Evolutionary conservation across 257 asterid genomes (phyloP).

Genomic region (Penstemon newberryi): DNA sequence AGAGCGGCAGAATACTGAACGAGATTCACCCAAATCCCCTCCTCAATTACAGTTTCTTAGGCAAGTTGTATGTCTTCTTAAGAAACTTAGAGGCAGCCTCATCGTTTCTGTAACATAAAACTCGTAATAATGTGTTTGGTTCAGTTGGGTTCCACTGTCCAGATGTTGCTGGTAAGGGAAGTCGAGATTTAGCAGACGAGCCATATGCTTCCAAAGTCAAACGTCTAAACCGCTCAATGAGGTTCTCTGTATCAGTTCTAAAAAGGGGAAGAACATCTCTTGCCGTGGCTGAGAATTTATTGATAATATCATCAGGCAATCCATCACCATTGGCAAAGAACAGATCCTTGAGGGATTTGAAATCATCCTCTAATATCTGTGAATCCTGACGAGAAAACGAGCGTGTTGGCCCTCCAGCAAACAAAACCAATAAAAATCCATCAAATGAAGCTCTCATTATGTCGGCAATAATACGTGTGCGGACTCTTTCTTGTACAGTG

Average conservation of each 20-base stretch:
- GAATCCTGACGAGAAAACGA: constrained; percentile 69
- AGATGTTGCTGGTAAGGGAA: constrained; percentile 91
- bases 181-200: constrained; percentile 74
- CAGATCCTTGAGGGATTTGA: constrained; percentile 74
- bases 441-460: constrained; percentile 89
- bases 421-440: constrained; percentile 78
- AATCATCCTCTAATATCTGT: constrained; percentile 79
- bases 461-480: constrained; percentile 76
- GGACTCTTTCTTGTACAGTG: constrained; percentile 72
- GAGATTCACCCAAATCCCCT: not conserved
- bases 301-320: constrained; percentile 66
- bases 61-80: constrained; percentile 84
- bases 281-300: constrained; percentile 63
- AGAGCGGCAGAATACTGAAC: not conserved
- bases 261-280: constrained; percentile 77
- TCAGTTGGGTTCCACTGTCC: constrained; percentile 92
- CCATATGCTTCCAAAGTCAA: constrained; percentile 65
- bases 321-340: constrained; percentile 97
- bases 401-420: constrained; percentile 92
- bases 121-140: constrained; percentile 83
- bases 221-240: constrained; percentile 68
- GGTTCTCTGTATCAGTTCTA: constrained; percentile 66
- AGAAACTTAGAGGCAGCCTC: constrained; percentile 92
- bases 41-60: constrained; percentile 58
- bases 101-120: constrained; percentile 84